phyloP scores from a whole-genome alignment of 2,329 filamentous ascomycete species.

The Aspergillus sp. region DNA sequence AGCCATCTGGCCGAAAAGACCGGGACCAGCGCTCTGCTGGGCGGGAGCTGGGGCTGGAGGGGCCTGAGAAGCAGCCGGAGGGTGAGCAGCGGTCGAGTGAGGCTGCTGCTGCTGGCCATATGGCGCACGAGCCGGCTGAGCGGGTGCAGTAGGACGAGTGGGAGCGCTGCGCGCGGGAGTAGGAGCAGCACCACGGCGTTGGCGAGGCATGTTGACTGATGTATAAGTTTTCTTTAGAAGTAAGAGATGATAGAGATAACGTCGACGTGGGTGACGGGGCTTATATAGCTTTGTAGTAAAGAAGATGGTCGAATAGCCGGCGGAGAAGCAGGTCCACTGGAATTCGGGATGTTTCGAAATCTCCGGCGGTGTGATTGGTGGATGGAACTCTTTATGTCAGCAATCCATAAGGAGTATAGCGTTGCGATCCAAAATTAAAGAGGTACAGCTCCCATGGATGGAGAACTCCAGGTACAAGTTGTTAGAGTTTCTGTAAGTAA shows the following conservation, averaged over 20 bases:
- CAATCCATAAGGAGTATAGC: background rate
- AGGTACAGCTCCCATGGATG: background rate
- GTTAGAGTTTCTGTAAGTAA: background rate
- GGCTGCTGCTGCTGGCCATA: constrained; percentile 62
- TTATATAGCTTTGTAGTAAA: constrained; percentile 18
- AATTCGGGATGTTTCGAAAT: constrained; percentile 18
- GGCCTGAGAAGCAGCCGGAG: constrained; percentile 49
- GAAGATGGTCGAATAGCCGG: constrained; percentile 24
- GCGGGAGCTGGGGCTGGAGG: constrained; percentile 37
- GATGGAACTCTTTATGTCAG: constrained; percentile 7
- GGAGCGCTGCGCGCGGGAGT: constrained; percentile 57
- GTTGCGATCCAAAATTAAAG: background rate
- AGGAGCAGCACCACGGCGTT: constrained; percentile 63
- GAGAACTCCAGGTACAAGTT: background rate
- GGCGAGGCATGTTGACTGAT: constrained; percentile 68
- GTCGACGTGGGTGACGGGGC: constrained; percentile 6
- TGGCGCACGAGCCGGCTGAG: constrained; percentile 54
- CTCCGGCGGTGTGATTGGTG: constrained; percentile 22
- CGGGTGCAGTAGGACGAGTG: constrained; percentile 64
- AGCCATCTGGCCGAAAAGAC: constrained; percentile 95
- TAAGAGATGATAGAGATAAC: constrained; percentile 20
- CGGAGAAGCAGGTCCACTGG: constrained; percentile 15
- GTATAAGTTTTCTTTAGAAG: constrained; percentile 25
- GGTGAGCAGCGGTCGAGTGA: constrained; percentile 64
- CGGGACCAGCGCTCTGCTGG: constrained; percentile 65